Evolutionary conservation across 2,329 filamentous ascomycete genomes (phyloP).

Genomic region (Penicillium sclerotigenum): DNA sequence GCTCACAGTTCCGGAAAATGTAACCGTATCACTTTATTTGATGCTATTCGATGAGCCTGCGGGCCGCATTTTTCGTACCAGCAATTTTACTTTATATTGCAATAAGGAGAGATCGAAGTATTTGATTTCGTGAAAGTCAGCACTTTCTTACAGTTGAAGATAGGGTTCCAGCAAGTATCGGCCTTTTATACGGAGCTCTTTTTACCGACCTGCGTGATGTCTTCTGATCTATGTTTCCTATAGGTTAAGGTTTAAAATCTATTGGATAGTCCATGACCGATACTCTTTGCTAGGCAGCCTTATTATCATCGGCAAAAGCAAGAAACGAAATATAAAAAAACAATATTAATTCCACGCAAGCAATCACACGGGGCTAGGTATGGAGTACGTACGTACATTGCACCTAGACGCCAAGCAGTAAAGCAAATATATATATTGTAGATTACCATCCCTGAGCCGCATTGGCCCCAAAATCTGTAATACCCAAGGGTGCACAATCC

Average conservation of each 20-base stretch:
- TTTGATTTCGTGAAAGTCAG: background rate
- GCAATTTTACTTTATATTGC: background rate
- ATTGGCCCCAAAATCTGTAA: constrained; percentile 1
- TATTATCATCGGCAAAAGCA: background rate
- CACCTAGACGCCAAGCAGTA: background rate
- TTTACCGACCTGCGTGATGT: background rate
- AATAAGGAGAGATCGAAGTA: background rate
- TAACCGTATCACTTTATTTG: background rate
- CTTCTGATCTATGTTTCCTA: background rate
- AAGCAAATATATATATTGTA: background rate
- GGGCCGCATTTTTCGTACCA: background rate
- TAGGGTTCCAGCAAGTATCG: background rate
- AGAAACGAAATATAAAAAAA: background rate
- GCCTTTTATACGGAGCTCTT: background rate
- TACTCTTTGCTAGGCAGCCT: background rate
- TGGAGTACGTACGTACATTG: background rate
- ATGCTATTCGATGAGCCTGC: background rate
- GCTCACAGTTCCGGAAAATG: background rate
- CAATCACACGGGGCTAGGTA: background rate
- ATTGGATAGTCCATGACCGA: background rate
- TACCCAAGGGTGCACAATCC: background rate
- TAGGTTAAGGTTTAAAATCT: background rate
- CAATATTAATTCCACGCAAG: constrained; percentile 1
- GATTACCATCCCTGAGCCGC: constrained; percentile 2
- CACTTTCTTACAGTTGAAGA: background rate